phyloP scores from a whole-genome alignment of 164 flowering plant species.

The Vitis rupestris region DNA sequence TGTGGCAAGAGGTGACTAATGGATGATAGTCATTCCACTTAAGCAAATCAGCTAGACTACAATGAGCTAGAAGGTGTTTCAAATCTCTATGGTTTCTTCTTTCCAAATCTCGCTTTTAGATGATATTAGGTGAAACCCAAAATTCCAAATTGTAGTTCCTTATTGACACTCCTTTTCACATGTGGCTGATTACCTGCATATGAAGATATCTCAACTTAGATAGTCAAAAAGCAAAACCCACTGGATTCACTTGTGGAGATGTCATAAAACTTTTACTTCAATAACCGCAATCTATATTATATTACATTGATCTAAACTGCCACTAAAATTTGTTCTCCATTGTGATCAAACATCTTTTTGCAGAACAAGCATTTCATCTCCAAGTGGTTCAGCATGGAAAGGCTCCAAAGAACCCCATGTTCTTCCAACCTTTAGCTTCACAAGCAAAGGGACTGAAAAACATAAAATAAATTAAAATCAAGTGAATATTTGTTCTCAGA shows the following conservation, averaged over 20 bases:
- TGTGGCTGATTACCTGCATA: background rate
- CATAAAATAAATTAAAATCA: background rate
- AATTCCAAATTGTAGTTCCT: too few species aligned
- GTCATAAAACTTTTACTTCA: background rate
- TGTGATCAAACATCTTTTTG: background rate
- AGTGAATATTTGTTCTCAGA: background rate
- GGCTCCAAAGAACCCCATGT: constrained; percentile 95
- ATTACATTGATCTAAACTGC: background rate
- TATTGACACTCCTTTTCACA: too few species aligned
- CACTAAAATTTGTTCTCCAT: background rate
- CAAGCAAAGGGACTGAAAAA: constrained; percentile 80
- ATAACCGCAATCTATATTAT: background rate
- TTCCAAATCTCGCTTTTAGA: too few species aligned
- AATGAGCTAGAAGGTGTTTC: too few species aligned
- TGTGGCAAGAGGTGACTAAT: too few species aligned
- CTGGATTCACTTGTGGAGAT: background rate
- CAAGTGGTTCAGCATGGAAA: constrained; percentile 30
- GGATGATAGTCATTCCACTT: too few species aligned
- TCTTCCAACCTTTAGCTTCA: constrained; percentile 81
- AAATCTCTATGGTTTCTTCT: too few species aligned
- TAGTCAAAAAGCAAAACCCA: background rate
- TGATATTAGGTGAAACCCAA: too few species aligned
- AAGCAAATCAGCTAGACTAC: too few species aligned
- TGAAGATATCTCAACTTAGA: background rate
- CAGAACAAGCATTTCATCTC: constrained; percentile 5